phyloP scores from a whole-genome alignment of 2,329 filamentous ascomycete species.

The Claviceps purpurea region DNA sequence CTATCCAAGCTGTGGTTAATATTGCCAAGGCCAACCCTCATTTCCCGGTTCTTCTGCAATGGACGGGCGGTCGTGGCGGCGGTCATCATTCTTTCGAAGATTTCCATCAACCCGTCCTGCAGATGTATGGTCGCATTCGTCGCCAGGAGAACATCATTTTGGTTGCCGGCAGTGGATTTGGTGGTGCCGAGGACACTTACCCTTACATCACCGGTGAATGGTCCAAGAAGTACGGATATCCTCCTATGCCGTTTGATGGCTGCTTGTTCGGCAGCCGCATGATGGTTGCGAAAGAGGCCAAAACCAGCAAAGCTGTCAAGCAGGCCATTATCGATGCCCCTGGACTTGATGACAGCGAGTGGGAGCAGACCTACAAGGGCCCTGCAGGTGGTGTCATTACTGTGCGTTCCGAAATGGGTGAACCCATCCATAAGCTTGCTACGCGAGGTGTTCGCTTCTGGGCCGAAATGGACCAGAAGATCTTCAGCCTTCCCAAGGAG shows the following conservation, averaged over 20 bases:
- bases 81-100: constrained; percentile 93
- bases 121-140: constrained; percentile 83
- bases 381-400: constrained; percentile 89
- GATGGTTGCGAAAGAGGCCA: constrained; percentile 88
- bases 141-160: constrained; percentile 78
- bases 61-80: constrained; percentile 88
- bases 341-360: constrained; percentile 68
- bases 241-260: constrained; percentile 88
- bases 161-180: constrained; percentile 83
- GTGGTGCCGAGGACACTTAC: constrained; percentile 79
- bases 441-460: constrained; percentile 93
- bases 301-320: constrained; percentile 78
- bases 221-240: constrained; percentile 77
- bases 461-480: constrained; percentile 98
- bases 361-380: constrained; percentile 90
- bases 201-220: constrained; percentile 83
- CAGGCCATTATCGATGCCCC: constrained; percentile 78
- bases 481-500: constrained; percentile 90
- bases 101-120: constrained; percentile 82
- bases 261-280: constrained; percentile 83
- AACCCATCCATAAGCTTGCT: constrained; percentile 97
- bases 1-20: constrained; percentile 81
- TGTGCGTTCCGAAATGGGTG: constrained; percentile 96
- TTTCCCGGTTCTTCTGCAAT: constrained; percentile 88
- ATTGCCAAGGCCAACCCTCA: constrained; percentile 87